Evolutionary conservation across 2,329 filamentous ascomycete genomes (phyloP), one percentile per base, ranked within the genome.

Genomic region (Penicillium expansum): DNA sequence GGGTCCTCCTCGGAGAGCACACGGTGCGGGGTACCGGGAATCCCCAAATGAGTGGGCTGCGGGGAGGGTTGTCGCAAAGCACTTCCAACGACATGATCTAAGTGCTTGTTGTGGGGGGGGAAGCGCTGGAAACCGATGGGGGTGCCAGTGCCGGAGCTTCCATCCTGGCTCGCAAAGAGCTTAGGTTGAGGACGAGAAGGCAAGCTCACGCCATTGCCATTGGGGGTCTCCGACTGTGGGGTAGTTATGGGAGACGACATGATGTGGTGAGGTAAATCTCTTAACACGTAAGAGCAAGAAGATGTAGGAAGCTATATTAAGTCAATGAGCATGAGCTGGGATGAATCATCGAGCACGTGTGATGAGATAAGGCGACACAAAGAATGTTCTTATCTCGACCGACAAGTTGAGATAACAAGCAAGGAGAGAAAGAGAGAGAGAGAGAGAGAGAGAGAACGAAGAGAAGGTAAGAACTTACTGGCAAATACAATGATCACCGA

Each of bases 1-100:
- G 95, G 89, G 30, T 92, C 94, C 65, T 91, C 89, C 64, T 94
- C 94, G 20, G 92, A 90, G 57, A 97, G 80, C 55, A 93, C 82
- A 55, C 89, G 85, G 72, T 91, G 67, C 71, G 77, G 87, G 22
- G 92, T 82, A 68, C 84, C 89, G 14, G 89, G 87, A 16, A 92
- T 82, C 66, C 84, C 89, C 74, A 96, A 82, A 74, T 96, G 91
- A 56, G 91, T 92, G 27, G 92, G 91, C 72, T 95, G 90, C 24
- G 92, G 91, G 54, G 92, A 96, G 24, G 92, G 90, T 61, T 88
- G 84, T 55, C 90, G 86, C 69, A 78, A 75, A 35, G 80, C 80
- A 9, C 79, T 77, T 38, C 80, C 75, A 51, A 80, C 75, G 56
- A 82, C 79, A 64, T 79, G 77, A 52, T 86, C 82, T 48, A 86